Evolutionary conservation across 2,329 filamentous ascomycete genomes (phyloP).

Genomic region (Zymoseptoria pseudotritici): DNA sequence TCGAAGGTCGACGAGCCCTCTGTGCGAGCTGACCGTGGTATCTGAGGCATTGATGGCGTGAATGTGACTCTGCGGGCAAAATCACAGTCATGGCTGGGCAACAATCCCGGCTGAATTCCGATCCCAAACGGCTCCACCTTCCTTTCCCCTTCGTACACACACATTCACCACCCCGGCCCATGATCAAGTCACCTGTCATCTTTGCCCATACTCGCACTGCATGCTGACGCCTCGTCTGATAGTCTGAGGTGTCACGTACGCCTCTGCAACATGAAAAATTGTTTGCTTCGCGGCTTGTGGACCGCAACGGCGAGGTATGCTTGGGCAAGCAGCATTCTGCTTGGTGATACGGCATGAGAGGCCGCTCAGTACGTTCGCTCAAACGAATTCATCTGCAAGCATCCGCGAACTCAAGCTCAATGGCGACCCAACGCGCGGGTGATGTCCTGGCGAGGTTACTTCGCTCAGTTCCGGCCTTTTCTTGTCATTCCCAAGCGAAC

Average conservation of each 20-base stretch:
- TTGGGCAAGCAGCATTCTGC: background rate
- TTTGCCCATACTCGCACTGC: background rate
- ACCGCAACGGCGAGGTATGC: background rate
- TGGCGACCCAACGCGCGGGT: background rate
- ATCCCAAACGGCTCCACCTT: background rate
- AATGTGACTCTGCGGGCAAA: background rate
- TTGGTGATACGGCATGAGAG: background rate
- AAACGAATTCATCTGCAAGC: background rate
- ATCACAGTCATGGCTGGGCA: no score
- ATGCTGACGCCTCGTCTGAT: background rate
- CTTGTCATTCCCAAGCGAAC: background rate
- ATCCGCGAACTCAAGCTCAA: background rate
- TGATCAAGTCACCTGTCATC: background rate
- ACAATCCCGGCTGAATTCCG: no score
- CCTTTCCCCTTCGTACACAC: background rate
- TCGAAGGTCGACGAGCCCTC: slow-evolving; percentile 39
- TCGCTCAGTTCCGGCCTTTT: background rate
- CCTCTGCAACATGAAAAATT: background rate
- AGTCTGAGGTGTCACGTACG: background rate
- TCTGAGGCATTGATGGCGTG: background rate
- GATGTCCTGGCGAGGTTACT: background rate
- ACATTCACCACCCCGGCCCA: background rate
- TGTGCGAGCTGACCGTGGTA: slow-evolving; percentile 15
- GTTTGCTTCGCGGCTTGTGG: background rate
- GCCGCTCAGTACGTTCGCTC: background rate